A percentile compares a stretch with the other conserved stretches of the same genome.
These are phyloP conservation scores for Tulasnella sp. DNA, from an alignment of 768 basidiomycete species.

Conservation along the genomic window DNA sequence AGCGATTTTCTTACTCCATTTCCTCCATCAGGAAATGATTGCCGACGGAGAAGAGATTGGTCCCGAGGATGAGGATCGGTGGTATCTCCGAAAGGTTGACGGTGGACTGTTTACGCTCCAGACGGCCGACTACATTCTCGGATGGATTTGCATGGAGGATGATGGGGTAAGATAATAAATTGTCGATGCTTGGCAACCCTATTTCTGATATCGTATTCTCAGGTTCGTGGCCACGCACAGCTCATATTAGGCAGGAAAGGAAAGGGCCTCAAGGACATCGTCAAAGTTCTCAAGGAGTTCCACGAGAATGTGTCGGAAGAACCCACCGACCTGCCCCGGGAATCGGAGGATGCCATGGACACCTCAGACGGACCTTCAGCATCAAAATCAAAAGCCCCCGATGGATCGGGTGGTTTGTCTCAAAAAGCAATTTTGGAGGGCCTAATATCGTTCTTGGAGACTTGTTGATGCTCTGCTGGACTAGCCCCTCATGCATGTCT, in stretches of 20 bases:
- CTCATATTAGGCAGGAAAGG: slow-evolving; percentile 73
- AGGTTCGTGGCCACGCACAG: slow-evolving; percentile 74
- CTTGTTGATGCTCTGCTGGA: slow-evolving; percentile 34
- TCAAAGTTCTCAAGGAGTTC: slow-evolving; percentile 66
- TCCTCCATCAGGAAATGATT: slow-evolving; percentile 45
- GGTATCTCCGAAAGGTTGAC: slow-evolving; percentile 84
- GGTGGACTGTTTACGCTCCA: slow-evolving; percentile 85
- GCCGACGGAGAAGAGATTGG: slow-evolving; percentile 55
- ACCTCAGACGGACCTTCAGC: slow-evolving; percentile 30
- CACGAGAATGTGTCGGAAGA: slow-evolving; percentile 67
- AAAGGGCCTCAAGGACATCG: slow-evolving; percentile 64
- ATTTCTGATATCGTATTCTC: slow-evolving; percentile 9
- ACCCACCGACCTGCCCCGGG: slow-evolving; percentile 32
- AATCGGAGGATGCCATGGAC: slow-evolving; percentile 31
- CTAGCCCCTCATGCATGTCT: background rate
- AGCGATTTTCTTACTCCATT: background rate
- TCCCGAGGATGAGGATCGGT: slow-evolving; percentile 65
- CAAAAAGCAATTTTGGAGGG: slow-evolving; percentile 66
- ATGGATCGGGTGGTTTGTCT: slow-evolving; percentile 43
- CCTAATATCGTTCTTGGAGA: slow-evolving; percentile 60
- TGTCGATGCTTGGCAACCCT: background rate
- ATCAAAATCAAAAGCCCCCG: slow-evolving; percentile 22
- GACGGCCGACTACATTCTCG: slow-evolving; percentile 87
- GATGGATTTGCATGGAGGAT: slow-evolving; percentile 96
- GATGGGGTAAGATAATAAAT: slow-evolving; percentile 68